A percentile compares a stretch with the other conserved stretches of the same genome.
Evolutionary conservation across 441 rosid species (phyloP).

Genomic region (Euphorbia celastroides): DNA sequence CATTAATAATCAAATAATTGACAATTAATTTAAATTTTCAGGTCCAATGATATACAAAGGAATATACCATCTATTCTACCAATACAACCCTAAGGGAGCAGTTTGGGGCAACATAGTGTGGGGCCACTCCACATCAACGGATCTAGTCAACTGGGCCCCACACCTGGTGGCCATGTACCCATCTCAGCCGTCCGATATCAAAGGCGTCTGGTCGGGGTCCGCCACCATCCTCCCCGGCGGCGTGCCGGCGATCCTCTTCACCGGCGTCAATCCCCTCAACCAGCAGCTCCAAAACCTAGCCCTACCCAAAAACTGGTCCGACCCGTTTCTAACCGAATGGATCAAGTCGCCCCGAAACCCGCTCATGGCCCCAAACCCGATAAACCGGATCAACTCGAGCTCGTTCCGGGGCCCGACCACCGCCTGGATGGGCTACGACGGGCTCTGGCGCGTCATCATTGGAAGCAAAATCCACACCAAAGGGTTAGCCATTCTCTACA

Average conservation of each 20-base stretch:
- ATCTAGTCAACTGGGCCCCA: conserved; percentile 70
- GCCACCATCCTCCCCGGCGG: conserved; percentile 68
- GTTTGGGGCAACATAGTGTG: conserved; percentile 82
- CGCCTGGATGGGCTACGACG: conserved; percentile 70
- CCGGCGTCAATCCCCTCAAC: conserved; percentile 61
- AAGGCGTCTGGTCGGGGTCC: conserved; percentile 88
- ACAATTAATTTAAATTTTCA: conserved; percentile 17
- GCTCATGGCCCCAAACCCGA: conserved; percentile 58
- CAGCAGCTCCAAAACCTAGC: conserved; percentile 75
- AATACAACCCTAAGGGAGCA: conserved; percentile 73
- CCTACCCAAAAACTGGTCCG: conserved; percentile 60
- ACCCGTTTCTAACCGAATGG: conserved; percentile 74
- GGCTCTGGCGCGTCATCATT: conserved; percentile 63
- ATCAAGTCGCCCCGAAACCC: conserved; percentile 63
- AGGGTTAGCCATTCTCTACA: conserved; percentile 63
- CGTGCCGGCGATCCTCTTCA: conserved; percentile 57
- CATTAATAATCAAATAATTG: no score
- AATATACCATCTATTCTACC: conserved; percentile 86
- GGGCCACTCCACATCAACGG: conserved; percentile 85
- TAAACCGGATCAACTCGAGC: no score
- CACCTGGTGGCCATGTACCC: conserved; percentile 64
- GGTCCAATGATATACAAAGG: conserved; percentile 88
- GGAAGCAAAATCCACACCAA: conserved; percentile 53
- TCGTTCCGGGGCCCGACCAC: conserved; percentile 95
- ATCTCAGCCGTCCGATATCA: conserved; percentile 60